phyloP scores from a whole-genome alignment of 805 yeast species.

The Ascoidea asiatica region DNA sequence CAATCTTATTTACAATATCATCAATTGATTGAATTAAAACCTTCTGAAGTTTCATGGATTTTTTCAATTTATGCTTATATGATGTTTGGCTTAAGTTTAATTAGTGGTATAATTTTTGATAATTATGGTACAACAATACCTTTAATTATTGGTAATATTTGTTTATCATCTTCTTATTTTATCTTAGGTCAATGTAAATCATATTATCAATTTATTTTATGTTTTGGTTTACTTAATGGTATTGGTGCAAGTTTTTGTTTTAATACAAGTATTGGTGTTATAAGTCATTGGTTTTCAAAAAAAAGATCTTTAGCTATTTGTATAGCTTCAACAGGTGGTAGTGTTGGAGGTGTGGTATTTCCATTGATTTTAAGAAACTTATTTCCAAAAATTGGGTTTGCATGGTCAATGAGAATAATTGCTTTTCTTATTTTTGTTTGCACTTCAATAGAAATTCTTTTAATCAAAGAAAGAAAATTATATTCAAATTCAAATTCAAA shows the following conservation, averaged over 20 bases:
- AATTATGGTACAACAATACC: constrained; percentile 40
- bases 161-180: constrained; percentile 39
- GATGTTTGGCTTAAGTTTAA: constrained; percentile 37
- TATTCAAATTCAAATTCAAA: too few species aligned
- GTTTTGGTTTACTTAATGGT: constrained; percentile 45
- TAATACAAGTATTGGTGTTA: constrained; percentile 47
- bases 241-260: constrained; percentile 45
- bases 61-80: constrained; percentile 46
- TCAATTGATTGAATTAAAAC: too few species aligned
- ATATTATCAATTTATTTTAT: constrained; percentile 47
- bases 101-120: constrained; percentile 52
- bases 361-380: constrained; percentile 39
- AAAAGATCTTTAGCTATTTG: constrained; percentile 47
- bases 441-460: constrained; percentile 17
- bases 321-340: constrained; percentile 38
- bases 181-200: constrained; percentile 40
- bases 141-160: constrained; percentile 27
- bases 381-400: constrained; percentile 36
- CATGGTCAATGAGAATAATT: constrained; percentile 46
- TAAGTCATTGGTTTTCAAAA: constrained; percentile 51
- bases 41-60: constrained; percentile 52
- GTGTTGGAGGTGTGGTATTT: constrained; percentile 42
- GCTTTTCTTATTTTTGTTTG: constrained; percentile 31
- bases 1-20: constrained; percentile 43
- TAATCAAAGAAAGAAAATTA: constrained; percentile 30